A percentile compares a stretch with the other conserved stretches of the same genome.
These are phyloP conservation scores for Vigna nakashimae DNA, from an alignment of 306 rosid genomes.

Conservation along the genomic window DNA sequence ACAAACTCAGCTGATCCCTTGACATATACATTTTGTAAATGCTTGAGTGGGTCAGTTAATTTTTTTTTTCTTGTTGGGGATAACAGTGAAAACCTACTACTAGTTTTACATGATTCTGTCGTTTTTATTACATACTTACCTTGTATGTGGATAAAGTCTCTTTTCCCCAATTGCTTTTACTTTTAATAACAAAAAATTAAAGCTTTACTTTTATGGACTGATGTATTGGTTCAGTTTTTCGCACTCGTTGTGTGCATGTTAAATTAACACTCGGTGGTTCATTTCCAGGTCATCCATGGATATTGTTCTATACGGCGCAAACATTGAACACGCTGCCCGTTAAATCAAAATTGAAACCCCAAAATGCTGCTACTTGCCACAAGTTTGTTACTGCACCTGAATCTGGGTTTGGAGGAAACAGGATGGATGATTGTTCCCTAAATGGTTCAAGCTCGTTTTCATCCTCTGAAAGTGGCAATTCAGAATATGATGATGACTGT, in stretches of 20 bases:
- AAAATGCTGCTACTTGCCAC: slow-evolving; percentile 45
- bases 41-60: background rate
- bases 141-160: background rate
- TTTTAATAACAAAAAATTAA: background rate
- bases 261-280: slow-evolving; percentile 9
- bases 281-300: slow-evolving; percentile 82
- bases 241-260: background rate
- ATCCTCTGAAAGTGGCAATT: slow-evolving; percentile 23
- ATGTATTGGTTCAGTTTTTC: background rate
- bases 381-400: slow-evolving; percentile 46
- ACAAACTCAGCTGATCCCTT: background rate
- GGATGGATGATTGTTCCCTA: background rate
- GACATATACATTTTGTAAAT: background rate
- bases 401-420: slow-evolving; percentile 36
- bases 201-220: background rate
- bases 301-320: slow-evolving; percentile 68
- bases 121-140: background rate
- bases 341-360: slow-evolving; percentile 53
- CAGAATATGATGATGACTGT: slow-evolving; percentile 5
- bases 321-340: slow-evolving; percentile 58
- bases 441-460: background rate
- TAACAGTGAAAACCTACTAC: background rate
- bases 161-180: background rate
- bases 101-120: background rate
- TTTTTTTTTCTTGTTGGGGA: background rate